Evolutionary conservation across 139 green algal genomes (phyloP), one percentile per base, ranked within the genome.

Genomic region (Haematococcus sp.): DNA sequence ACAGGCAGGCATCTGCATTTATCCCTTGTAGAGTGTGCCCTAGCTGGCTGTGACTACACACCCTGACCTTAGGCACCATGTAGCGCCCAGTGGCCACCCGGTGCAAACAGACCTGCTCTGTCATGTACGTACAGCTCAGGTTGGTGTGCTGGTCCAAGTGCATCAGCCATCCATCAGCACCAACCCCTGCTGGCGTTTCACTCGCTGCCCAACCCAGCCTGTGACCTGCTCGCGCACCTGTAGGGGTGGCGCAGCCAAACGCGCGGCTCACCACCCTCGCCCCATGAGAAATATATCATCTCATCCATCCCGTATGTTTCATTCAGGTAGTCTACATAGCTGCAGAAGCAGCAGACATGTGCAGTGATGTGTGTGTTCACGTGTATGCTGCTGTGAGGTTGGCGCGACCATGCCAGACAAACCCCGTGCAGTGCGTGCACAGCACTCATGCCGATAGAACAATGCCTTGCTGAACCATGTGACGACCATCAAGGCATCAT

Each of bases 261-360:
- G 0, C 69, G 65, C 0, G 84, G 74, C 34, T 81, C 49, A 13
- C 74, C 84, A 20, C 63, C 70, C 4, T 74, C 68, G 0, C 70
- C 74, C 30, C 59, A 44, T 4, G 67, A 71, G 27, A 89, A 89
- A 60, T 85, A 70, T 7, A 89, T 63, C 5, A 83, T 77, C 1
- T 63, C 77, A 1, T 58, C 34, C 0, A 89, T 78, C n/a, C 64
- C 77, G 44, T 67, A 80, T 19, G 73, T 22, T 4, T 59, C 34
- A 43, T 86, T 85, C 17, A 86, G 63, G 1, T 68, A 33, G 16
- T 70, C 63, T 4, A 70, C 63, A 33, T 70, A 58, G 19, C 63
- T 70, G 63, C 35, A 58, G 58, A 11, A 11, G 40, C 7, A 49
- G 11, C 40, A 49, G n/a, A n/a, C n/a, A n/a, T n/a, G n/a, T n/a